Percentiles rank a stretch among this genome's conserved stretches.
Conservation (phyloP, 495 filamentous ascomycete genomes). For the Aspergillus conjunctus region DNA sequence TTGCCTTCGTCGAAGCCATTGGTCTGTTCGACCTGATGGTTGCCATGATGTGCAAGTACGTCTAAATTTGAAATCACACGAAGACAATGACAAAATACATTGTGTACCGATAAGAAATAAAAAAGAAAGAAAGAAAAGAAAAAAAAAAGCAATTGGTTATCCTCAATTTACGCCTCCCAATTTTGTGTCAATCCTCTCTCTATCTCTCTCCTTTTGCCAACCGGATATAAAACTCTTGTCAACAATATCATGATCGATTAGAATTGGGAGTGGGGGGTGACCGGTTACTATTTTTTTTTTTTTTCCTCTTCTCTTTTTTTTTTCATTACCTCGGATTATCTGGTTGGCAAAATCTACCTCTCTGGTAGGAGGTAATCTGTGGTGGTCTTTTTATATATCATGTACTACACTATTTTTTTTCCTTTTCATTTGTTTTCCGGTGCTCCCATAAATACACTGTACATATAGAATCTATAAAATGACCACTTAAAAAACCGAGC, state of each 20-base stretch:
- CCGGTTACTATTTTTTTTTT: conserved; percentile 3
- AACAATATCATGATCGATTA: background rate
- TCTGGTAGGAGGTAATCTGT: conserved; percentile 27
- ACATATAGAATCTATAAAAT: conserved; percentile 52
- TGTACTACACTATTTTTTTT: conserved; percentile 31
- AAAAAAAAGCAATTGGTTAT: conserved; percentile 9
- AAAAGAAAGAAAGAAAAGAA: conserved; percentile 4
- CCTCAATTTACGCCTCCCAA: background rate
- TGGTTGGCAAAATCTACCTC: conserved; percentile 1
- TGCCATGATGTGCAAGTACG: conserved; percentile 81
- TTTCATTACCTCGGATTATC: background rate
- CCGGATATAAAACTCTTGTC: conserved; percentile 5
- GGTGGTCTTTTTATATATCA: conserved; percentile 39
- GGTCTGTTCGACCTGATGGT: conserved; percentile 93
- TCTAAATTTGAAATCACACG: conserved; percentile 38
- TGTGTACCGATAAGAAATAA: conserved; percentile 7
- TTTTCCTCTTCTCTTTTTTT: background rate
- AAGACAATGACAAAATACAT: conserved; percentile 2
- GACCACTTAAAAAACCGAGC: conserved; percentile 28
- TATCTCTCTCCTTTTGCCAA: background rate
- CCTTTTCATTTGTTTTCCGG: conserved; percentile 23
- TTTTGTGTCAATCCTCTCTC: background rate
- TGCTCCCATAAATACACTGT: conserved; percentile 37
- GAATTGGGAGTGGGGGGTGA: background rate
- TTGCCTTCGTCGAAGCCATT: conserved; percentile 92